Evolutionary conservation across 805 yeast species (phyloP).

Genomic region (Candida bentonensis): DNA sequence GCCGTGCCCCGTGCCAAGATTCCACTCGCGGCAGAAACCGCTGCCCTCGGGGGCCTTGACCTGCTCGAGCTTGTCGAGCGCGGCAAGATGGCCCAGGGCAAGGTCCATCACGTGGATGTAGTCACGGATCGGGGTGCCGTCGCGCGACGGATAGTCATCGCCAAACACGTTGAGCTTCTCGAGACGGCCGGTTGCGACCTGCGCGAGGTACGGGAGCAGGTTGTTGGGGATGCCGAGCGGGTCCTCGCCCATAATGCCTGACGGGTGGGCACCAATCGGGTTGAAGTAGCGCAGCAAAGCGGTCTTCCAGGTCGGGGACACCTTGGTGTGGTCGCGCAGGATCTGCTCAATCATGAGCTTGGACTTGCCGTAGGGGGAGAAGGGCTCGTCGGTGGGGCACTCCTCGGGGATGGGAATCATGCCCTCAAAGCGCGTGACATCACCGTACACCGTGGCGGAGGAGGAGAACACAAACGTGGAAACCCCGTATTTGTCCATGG

Average conservation of each 20-base stretch:
- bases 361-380: conserved; percentile 67
- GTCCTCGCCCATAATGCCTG: conserved; percentile 70
- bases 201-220: conserved; percentile 60
- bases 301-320: conserved; percentile 23
- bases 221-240: conserved; percentile 69
- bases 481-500: conserved; percentile 34
- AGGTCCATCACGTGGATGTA: conserved; percentile 72
- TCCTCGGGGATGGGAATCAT: conserved; percentile 71
- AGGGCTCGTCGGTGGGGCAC: conserved; percentile 53
- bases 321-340: conserved; percentile 36
- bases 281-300: conserved; percentile 69
- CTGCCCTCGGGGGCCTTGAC: conserved; percentile 12
- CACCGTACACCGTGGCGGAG: conserved; percentile 77
- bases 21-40: conserved; percentile 65
- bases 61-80: conserved; percentile 39
- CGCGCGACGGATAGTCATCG: conserved; percentile 52
- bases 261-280: conserved; percentile 78
- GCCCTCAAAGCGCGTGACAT: conserved; percentile 54
- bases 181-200: conserved; percentile 61
- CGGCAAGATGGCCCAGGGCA: conserved; percentile 65
- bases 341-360: conserved; percentile 53
- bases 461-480: conserved; percentile 55
- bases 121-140: conserved; percentile 74
- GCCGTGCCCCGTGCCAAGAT: conserved; percentile 73
- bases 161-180: conserved; percentile 59